Evolutionary conservation across 2,329 filamentous ascomycete species (phyloP), one percentile per base, ranked within the genome.

Genomic region (Penicillium olsonii): DNA sequence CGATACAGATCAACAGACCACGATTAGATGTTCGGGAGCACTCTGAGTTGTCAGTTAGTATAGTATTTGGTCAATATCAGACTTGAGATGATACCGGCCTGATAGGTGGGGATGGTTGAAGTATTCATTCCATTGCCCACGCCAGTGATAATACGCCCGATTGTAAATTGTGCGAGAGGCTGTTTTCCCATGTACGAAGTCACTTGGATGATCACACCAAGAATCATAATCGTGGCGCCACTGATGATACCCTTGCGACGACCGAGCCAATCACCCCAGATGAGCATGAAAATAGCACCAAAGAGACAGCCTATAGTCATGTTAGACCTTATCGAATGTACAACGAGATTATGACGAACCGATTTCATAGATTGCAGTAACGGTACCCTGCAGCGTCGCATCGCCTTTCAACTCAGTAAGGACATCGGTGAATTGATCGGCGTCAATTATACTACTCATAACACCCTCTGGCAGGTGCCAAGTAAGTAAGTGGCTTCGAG

Each of bases 1-100:
- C 79, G 49, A 83, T 79, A 58, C 79, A 81, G 54, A 83, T 81
- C 35, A 83, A 67, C 15, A 81, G 74, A 39, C 81, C 81, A 41
- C 80, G 75, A 61, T 81, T 82, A 50, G 75, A 75, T 0, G 79
- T 74, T 41, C 65, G 68, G 3, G 74, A 73, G 57, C 74, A 77
- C 53, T 79, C 38, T 41, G 14, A 9, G 26, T 41, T 29, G 22
- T 12, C 19, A 27, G 15, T 41, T 19, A 41, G 17, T 19, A 5
- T 2, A 8, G 8, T 8, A 8, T 29, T 17, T 27, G 15, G 12
- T 41, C 24, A 41, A 12, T n/a, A 15, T 17, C 1, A 15, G n/a
- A 14, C n/a, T 15, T 7, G 2, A 7, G 11, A n/a, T 31, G n/a
- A 8, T 10, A 10, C 38, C 75, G 5, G 74, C 70, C 63, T 78